These are phyloP conservation scores for Alternaria rosae DNA, from an alignment of 2,329 filamentous ascomycete species.

Conservation along the genomic window DNA sequence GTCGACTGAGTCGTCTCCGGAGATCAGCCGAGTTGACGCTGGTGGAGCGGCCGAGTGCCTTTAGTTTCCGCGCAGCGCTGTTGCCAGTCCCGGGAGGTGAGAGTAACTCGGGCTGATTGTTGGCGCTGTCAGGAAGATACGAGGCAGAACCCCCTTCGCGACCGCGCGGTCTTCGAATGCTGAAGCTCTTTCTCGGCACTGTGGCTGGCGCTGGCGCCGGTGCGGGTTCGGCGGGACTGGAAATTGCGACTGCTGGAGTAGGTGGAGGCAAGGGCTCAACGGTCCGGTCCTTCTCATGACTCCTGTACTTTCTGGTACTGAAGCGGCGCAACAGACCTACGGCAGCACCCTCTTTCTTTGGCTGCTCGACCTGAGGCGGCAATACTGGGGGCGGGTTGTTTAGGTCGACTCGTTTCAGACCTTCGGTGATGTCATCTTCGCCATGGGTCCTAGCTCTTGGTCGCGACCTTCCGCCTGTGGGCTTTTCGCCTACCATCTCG, in stretches of 20 bases:
- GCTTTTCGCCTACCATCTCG: constrained; percentile 88
- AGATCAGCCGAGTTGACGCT: constrained; percentile 91
- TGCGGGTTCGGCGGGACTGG: constrained; percentile 72
- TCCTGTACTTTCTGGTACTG: constrained; percentile 82
- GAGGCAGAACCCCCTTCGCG: constrained; percentile 59
- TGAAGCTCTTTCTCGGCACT: constrained; percentile 84
- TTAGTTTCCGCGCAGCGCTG: constrained; percentile 65
- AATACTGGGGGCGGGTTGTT: constrained; percentile 59
- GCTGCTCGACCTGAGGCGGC: constrained; percentile 62
- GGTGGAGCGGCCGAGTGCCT: constrained; percentile 81
- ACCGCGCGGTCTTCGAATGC: constrained; percentile 71
- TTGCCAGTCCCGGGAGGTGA: constrained; percentile 70
- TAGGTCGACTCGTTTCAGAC: constrained; percentile 70
- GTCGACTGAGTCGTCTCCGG: constrained; percentile 67
- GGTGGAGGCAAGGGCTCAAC: constrained; percentile 70
- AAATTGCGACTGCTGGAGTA: constrained; percentile 80
- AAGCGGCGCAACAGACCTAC: constrained; percentile 85
- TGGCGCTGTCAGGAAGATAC: constrained; percentile 60
- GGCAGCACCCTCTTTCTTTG: constrained; percentile 87
- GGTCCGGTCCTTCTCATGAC: constrained; percentile 55
- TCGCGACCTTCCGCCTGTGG: constrained; percentile 81
- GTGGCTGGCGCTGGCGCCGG: constrained; percentile 63
- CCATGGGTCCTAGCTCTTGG: constrained; percentile 91
- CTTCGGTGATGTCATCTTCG: constrained; percentile 85
- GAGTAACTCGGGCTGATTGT: constrained; percentile 79